Evolutionary conservation across 805 yeast species (phyloP).

Genomic region (Yamadazyma kitorensis): DNA sequence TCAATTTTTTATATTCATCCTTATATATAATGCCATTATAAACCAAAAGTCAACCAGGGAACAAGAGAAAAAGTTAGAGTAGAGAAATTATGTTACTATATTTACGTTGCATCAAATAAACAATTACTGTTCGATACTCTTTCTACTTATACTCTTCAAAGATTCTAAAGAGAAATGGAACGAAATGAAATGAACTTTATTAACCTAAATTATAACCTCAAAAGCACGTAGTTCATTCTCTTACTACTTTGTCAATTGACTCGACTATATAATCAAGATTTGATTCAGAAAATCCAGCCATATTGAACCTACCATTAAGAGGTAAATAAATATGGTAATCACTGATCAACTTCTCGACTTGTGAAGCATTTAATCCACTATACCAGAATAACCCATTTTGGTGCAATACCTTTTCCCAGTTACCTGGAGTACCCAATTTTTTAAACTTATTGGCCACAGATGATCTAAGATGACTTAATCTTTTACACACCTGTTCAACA

Average conservation of each 20-base stretch:
- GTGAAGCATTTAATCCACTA: slow-evolving; percentile 36
- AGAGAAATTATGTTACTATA: no score
- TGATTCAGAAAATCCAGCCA: slow-evolving; percentile 41
- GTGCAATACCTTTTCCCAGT: slow-evolving; percentile 34
- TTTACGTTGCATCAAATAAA: no score
- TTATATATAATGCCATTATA: no score
- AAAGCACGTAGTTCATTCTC: no score
- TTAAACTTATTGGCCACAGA: slow-evolving; percentile 26
- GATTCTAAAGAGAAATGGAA: no score
- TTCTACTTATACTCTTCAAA: no score
- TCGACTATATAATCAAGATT: slow-evolving; percentile 37
- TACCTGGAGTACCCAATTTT: slow-evolving; percentile 40
- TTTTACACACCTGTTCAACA: slow-evolving; percentile 25
- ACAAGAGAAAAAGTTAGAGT: background rate
- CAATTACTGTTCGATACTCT: no score
- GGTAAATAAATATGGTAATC: slow-evolving; percentile 40
- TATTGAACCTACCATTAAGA: slow-evolving; percentile 40
- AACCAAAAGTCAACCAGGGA: background rate
- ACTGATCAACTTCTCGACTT: slow-evolving; percentile 27
- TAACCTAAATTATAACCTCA: no score
- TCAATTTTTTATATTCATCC: no score
- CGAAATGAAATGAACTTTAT: no score
- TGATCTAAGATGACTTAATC: slow-evolving; percentile 32
- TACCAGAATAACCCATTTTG: slow-evolving; percentile 47
- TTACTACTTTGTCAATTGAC: slow-evolving; percentile 37